A percentile compares a stretch with the other conserved stretches of the same genome.
Evolutionary conservation across 2,329 filamentous ascomycete species (phyloP).

Genomic region (Hirsutella thompsonii): DNA sequence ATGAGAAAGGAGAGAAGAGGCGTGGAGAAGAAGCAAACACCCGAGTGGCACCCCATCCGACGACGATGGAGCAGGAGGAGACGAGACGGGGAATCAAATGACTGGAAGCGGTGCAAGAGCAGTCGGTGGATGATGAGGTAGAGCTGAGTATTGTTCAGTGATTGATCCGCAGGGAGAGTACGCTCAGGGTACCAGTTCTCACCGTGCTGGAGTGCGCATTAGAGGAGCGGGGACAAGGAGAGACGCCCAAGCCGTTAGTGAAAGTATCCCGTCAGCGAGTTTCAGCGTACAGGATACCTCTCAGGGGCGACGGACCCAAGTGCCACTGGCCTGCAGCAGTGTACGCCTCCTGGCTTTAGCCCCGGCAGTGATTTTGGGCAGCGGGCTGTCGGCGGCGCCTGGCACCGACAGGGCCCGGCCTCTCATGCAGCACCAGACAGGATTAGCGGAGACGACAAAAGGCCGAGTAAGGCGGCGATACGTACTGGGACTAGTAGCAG

Average conservation of each 20-base stretch:
- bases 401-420: background rate
- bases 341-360: background rate
- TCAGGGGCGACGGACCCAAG: background rate
- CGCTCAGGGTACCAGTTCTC: no score
- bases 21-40: conserved; percentile 1
- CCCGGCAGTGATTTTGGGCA: background rate
- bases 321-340: background rate
- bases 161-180: no score
- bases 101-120: background rate
- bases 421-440: no score
- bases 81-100: background rate
- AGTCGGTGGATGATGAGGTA: background rate
- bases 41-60: background rate
- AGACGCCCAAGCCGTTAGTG: no score
- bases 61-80: background rate
- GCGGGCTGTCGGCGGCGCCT: background rate
- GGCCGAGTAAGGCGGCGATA: background rate
- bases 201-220: no score
- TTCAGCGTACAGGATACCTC: background rate
- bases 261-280: background rate
- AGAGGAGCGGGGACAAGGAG: no score
- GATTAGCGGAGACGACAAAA: background rate
- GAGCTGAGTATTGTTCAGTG: background rate
- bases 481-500: no score
- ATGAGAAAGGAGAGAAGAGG: background rate